These are phyloP conservation scores for Ambrosia hybrid DNA, from an alignment of 140 eudicot genomes.

Conservation along the genomic window DNA sequence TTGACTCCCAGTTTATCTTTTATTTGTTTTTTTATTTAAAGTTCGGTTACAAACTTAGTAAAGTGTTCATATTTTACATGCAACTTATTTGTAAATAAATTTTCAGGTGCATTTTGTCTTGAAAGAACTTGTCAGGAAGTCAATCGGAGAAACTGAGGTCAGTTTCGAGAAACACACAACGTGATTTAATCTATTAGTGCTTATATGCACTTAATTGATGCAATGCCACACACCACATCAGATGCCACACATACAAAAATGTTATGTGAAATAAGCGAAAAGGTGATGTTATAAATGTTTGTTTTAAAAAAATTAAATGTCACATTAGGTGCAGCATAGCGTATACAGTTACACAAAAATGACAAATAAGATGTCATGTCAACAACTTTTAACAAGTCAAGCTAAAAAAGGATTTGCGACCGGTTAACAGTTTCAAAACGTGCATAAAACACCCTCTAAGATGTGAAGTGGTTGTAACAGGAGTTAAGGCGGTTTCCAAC, in stretches of 20 bases:
- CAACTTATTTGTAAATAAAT: slow-evolving; percentile 25
- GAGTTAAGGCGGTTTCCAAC: slow-evolving; percentile 84
- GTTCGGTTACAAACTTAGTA: slow-evolving; percentile 7
- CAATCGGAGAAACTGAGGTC: slow-evolving; percentile 93
- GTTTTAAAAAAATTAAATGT: too few relatives aligned
- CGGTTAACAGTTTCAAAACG: not conserved
- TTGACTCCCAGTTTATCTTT: not conserved
- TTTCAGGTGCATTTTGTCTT: slow-evolving; percentile 86
- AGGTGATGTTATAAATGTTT: too few relatives aligned
- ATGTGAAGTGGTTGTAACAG: slow-evolving; percentile 37
- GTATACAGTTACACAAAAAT: not conserved
- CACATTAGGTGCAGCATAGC: not conserved
- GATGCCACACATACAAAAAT: not conserved
- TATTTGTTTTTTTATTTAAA: not conserved
- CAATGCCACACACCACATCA: not conserved
- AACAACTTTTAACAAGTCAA: not conserved
- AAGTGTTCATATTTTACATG: slow-evolving; percentile 1
- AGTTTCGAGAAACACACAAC: slow-evolving; percentile 13
- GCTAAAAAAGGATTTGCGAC: not conserved
- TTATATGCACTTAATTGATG: not conserved
- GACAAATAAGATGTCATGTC: not conserved
- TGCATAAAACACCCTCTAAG: slow-evolving; percentile 1
- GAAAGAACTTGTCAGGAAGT: slow-evolving; percentile 95
- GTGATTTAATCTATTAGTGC: not conserved
- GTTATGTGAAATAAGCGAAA: not conserved